Evolutionary conservation across 164 flowering plant species (phyloP).

Genomic region (Annona cherimola): DNA sequence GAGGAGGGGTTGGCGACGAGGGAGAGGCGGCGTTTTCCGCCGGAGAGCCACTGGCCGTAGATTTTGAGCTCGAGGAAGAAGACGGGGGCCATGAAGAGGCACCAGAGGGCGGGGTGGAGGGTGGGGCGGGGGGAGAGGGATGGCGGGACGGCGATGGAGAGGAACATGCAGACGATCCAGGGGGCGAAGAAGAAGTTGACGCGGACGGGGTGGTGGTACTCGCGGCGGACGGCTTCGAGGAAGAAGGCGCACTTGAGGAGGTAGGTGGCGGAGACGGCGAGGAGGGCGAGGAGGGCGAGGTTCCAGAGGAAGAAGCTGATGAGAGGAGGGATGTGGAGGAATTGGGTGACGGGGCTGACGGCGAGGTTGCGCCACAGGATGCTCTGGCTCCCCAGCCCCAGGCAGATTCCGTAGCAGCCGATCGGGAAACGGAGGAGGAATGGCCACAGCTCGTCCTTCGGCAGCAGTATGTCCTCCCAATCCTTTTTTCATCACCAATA

Average conservation of each 20-base stretch:
- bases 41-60: slow-evolving; percentile 96
- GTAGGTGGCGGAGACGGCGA: slow-evolving; percentile 53
- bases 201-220: slow-evolving; percentile 86
- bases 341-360: slow-evolving; percentile 65
- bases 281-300: slow-evolving; percentile 50
- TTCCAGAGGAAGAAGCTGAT: slow-evolving; percentile 76
- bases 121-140: slow-evolving; percentile 17
- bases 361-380: slow-evolving; percentile 75
- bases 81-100: slow-evolving; percentile 65
- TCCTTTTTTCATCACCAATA: slow-evolving; percentile 36
- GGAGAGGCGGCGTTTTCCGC: slow-evolving; percentile 79
- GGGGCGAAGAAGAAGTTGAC: slow-evolving; percentile 98
- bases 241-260: slow-evolving; percentile 69
- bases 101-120: slow-evolving; percentile 74
- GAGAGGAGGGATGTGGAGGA: slow-evolving; percentile 62
- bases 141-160: slow-evolving; percentile 71
- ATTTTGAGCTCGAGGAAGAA: slow-evolving; percentile 82
- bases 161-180: slow-evolving; percentile 89
- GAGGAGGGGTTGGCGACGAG: slow-evolving; percentile 91
- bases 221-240: slow-evolving; percentile 90
- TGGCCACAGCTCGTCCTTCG: slow-evolving; percentile 86
- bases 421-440: slow-evolving; percentile 96
- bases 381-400: slow-evolving; percentile 95
- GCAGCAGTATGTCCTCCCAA: slow-evolving; percentile 81
- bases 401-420: slow-evolving; percentile 83